Percentiles rank a stretch among this genome's conserved stretches.
These are phyloP conservation scores for Rhizophlyctis rosea DNA, from an alignment of 192 early-diverging fungal species.

Conservation along the genomic window DNA sequence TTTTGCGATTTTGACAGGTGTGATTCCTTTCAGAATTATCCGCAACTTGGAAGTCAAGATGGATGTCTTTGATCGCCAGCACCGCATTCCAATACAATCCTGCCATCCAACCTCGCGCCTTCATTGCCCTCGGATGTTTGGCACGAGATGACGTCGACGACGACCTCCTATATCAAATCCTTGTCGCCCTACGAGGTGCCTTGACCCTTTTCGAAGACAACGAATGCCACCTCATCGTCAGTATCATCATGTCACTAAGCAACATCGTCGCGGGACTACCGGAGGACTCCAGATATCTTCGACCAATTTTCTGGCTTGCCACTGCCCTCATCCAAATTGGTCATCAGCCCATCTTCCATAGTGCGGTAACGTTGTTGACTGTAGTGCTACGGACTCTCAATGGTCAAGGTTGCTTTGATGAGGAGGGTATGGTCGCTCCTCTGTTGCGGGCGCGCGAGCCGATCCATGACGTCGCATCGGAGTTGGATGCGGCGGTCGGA, in stretches of 20 bases:
- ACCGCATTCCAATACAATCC: constrained; percentile 94
- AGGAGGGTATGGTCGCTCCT: constrained; percentile 67
- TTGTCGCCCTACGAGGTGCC: constrained; percentile 84
- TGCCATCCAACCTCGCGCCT: constrained; percentile 90
- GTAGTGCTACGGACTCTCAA: constrained; percentile 77
- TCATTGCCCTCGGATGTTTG: constrained; percentile 84
- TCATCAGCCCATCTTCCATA: constrained; percentile 73
- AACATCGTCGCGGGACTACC: constrained; percentile 76
- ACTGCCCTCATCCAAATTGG: constrained; percentile 84
- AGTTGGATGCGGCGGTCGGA: constrained; percentile 72
- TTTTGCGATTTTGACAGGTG: neutral
- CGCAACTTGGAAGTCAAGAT: constrained; percentile 81
- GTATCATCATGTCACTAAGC: constrained; percentile 82
- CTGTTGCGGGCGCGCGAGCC: constrained; percentile 69
- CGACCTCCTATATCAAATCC: constrained; percentile 88
- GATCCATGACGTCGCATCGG: constrained; percentile 64
- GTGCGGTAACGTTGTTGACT: constrained; percentile 66
- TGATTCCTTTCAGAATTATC: constrained; percentile 58
- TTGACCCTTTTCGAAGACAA: constrained; percentile 81
- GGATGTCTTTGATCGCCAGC: constrained; percentile 88
- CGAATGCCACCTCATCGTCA: constrained; percentile 74
- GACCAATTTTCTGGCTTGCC: constrained; percentile 88
- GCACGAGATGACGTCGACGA: constrained; percentile 89
- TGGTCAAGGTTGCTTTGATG: constrained; percentile 59
- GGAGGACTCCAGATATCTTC: constrained; percentile 77